Percentiles rank a stretch among this genome's conserved stretches.
phyloP scores from a whole-genome alignment of 208 protist species.

The Acanthamoeba divionensis region DNA sequence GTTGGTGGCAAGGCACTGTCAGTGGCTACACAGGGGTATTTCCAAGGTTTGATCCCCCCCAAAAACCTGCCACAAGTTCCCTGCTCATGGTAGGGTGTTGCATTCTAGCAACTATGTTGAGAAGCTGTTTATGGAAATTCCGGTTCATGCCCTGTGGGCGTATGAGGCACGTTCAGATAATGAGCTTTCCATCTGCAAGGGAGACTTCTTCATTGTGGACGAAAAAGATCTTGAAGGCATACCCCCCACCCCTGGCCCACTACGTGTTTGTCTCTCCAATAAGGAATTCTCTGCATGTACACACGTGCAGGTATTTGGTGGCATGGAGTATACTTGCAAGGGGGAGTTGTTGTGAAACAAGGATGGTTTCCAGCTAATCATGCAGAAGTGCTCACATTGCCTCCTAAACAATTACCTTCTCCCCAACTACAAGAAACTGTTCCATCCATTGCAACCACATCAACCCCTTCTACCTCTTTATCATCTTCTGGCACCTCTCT shows the following conservation, averaged over 20 bases:
- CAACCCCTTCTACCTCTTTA: not conserved
- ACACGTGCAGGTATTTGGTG: not conserved
- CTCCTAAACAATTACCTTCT: not conserved
- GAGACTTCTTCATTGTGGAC: conserved; percentile 1
- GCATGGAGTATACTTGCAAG: not conserved
- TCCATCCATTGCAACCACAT: not conserved
- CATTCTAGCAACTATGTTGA: conserved; percentile 2
- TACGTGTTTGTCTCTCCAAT: not conserved
- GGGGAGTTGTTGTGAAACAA: not conserved
- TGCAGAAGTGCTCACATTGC: not conserved
- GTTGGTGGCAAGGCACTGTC: conserved; percentile 2
- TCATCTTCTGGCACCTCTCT: not conserved
- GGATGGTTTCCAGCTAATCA: conserved; percentile 21
- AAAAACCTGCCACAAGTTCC: not conserved
- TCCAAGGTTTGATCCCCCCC: not conserved
- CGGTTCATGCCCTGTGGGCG: conserved; percentile 5
- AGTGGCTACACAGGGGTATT: not conserved
- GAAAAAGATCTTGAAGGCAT: conserved; percentile 10
- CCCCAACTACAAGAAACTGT: not conserved
- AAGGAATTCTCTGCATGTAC: not conserved
- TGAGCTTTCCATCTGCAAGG: conserved; percentile 13
- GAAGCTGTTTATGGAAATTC: not conserved
- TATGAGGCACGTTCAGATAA: not conserved
- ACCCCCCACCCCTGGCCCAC: not conserved
- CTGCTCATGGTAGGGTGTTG: not conserved